Conservation (phyloP, 768 basidiomycete genomes). For the Naganishia friedmannii region DNA sequence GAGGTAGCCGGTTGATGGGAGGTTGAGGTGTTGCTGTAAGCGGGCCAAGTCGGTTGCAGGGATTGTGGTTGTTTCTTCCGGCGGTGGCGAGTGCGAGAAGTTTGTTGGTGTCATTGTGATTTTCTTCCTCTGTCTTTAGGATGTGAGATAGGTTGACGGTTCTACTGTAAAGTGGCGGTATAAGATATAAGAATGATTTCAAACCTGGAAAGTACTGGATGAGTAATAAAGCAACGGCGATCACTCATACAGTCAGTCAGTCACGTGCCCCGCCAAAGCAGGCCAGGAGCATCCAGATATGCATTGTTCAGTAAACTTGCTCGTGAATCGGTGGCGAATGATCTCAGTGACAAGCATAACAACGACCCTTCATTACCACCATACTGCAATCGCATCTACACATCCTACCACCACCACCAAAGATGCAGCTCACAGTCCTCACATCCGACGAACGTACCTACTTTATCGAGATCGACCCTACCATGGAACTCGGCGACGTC, state of each 20-base stretch:
- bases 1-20: slow-evolving; percentile 35
- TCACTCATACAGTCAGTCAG: background rate
- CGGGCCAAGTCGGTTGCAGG: slow-evolving; percentile 34
- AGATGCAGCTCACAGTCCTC: slow-evolving; percentile 53
- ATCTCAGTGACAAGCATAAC: background rate
- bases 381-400: background rate
- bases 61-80: background rate
- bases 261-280: background rate
- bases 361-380: background rate
- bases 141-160: background rate
- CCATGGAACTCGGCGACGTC: slow-evolving; percentile 87
- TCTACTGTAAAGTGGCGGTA: too few species aligned
- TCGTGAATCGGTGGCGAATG: background rate
- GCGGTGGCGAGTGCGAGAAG: background rate
- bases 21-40: slow-evolving; percentile 40
- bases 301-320: background rate
- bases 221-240: background rate
- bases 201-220: background rate
- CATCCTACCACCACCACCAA: background rate
- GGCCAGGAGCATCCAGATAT: background rate
- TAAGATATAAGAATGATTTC: too few species aligned
- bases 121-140: background rate
- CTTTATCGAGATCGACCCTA: slow-evolving; percentile 75
- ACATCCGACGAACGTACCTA: slow-evolving; percentile 53
- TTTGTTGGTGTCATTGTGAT: slow-evolving; percentile 7